Evolutionary conservation across 306 rosid species (phyloP).

Genomic region (Acacia confusa): DNA sequence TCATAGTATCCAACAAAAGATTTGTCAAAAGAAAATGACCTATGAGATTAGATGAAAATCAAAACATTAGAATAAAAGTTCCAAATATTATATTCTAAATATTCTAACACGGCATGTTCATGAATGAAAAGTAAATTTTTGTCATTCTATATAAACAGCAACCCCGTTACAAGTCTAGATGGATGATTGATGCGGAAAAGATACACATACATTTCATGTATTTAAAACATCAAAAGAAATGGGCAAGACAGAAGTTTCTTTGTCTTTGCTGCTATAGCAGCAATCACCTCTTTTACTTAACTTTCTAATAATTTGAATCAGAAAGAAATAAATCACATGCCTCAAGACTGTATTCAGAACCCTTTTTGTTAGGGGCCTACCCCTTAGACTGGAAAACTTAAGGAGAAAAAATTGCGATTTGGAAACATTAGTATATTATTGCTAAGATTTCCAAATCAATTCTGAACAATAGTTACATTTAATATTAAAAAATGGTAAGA

Average conservation of each 20-base stretch:
- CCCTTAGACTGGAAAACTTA: neutral
- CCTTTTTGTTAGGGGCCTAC: neutral
- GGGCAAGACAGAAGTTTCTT: neutral
- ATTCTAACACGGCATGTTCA: neutral
- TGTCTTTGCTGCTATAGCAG: neutral
- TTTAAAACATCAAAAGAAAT: neutral
- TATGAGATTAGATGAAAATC: slow-evolving; percentile 31
- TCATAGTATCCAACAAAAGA: slow-evolving; percentile 80
- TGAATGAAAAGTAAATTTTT: neutral
- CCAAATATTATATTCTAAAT: neutral
- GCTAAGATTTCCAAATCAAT: neutral
- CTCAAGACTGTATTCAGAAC: neutral
- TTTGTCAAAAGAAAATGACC: slow-evolving; percentile 89
- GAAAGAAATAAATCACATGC: neutral
- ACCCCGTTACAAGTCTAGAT: slow-evolving; percentile 9
- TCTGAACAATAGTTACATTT: slow-evolving; percentile 13
- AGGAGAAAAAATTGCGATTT: neutral
- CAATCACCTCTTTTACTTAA: neutral
- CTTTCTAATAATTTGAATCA: neutral
- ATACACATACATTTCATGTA: neutral
- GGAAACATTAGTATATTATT: neutral
- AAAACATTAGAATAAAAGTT: neutral
- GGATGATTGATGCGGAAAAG: neutral
- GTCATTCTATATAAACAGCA: neutral
- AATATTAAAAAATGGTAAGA: neutral